Conservation (phyloP, 352 stramenopile genomes). For the Phytophthora colocasiae region DNA sequence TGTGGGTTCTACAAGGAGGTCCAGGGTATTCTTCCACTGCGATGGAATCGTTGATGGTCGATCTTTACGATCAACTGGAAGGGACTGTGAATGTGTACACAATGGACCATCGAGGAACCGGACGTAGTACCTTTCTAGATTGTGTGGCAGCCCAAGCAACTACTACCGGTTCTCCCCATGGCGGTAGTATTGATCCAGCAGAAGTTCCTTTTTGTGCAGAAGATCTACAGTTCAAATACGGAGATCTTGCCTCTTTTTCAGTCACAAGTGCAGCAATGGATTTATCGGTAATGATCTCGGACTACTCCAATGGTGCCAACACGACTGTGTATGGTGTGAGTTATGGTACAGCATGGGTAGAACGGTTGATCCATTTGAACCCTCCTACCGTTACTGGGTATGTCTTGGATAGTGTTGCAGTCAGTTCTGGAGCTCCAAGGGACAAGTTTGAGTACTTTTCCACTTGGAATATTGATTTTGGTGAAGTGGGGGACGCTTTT, state of each 20-base stretch:
- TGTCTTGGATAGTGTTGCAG: constrained; percentile 49
- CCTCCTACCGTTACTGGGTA: constrained; percentile 50
- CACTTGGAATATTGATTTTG: constrained; percentile 51
- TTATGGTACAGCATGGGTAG: constrained; percentile 56
- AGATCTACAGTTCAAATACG: constrained; percentile 44
- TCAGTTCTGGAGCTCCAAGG: constrained; percentile 32
- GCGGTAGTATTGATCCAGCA: constrained; percentile 17
- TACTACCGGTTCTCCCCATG: constrained; percentile 40
- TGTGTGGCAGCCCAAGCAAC: constrained; percentile 48
- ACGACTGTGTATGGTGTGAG: constrained; percentile 54
- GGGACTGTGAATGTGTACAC: constrained; percentile 52
- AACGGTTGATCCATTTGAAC: constrained; percentile 53
- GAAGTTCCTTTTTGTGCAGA: constrained; percentile 44
- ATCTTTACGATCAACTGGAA: constrained; percentile 25
- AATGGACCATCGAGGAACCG: constrained; percentile 57
- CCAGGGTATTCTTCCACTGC: constrained; percentile 44
- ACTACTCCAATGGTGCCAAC: constrained; percentile 24
- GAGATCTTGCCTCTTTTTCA: constrained; percentile 48
- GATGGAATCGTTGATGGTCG: constrained; percentile 50
- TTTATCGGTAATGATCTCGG: constrained; percentile 32
- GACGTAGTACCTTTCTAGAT: constrained; percentile 40
- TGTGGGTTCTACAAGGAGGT: constrained; percentile 54
- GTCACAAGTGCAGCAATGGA: constrained; percentile 47
- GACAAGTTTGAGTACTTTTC: constrained; percentile 46
- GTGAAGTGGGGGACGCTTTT: constrained; percentile 36